Conservation (phyloP, 2,329 filamentous ascomycete genomes). For the Macrophomina phaseolina region DNA sequence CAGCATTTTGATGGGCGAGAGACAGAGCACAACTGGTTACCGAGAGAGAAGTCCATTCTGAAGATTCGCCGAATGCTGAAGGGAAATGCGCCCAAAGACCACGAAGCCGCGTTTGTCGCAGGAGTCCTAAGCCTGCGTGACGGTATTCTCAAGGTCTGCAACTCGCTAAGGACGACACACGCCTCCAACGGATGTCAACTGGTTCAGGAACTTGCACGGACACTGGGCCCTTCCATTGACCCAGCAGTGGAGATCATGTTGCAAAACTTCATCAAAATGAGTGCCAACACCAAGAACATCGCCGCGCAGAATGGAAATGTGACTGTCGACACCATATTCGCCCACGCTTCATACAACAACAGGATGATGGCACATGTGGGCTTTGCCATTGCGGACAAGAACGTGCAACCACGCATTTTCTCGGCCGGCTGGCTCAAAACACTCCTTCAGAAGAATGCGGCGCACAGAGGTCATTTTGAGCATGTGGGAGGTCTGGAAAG, state of each 20-base stretch:
- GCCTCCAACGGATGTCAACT: conserved; percentile 84
- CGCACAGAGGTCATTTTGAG: conserved; percentile 82
- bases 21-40: conserved; percentile 88
- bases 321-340: conserved; percentile 81
- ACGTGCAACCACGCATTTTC: conserved; percentile 82
- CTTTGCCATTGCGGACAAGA: conserved; percentile 87
- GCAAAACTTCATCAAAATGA: conserved; percentile 88
- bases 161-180: conserved; percentile 85
- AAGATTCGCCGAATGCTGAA: conserved; percentile 79
- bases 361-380: conserved; percentile 87
- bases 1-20: conserved; percentile 85
- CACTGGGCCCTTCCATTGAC: conserved; percentile 79
- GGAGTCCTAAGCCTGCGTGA: conserved; percentile 79
- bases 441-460: conserved; percentile 75
- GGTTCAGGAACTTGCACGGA: conserved; percentile 81
- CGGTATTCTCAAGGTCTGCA: conserved; percentile 84
- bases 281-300: conserved; percentile 90
- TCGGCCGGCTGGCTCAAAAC: conserved; percentile 84
- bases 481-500: conserved; percentile 82
- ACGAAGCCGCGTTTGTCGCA: conserved; percentile 70
- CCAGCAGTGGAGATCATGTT: conserved; percentile 88
- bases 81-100: conserved; percentile 83
- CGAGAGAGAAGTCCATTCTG: conserved; percentile 78
- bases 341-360: conserved; percentile 76
- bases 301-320: conserved; percentile 80